These are phyloP conservation scores for Candida koratica DNA, from an alignment of 805 yeast species.

Conservation along the genomic window DNA sequence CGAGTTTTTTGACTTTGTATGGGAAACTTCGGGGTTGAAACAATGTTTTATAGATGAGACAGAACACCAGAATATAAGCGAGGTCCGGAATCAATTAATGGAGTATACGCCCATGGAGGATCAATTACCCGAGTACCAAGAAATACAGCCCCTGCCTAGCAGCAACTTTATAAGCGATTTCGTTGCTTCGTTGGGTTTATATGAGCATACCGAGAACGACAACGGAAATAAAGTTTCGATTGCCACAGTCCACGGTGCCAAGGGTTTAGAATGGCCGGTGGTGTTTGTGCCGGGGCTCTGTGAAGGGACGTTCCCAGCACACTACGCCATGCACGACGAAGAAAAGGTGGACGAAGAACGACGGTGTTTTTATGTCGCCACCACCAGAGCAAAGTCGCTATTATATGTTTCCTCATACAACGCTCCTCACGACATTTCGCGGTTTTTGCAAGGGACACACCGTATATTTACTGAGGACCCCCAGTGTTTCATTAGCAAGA, in stretches of 20 bases:
- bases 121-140: slow-evolving; percentile 15
- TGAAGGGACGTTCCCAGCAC: slow-evolving; percentile 64
- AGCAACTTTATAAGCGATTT: slow-evolving; percentile 22
- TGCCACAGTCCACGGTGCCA: slow-evolving; percentile 88
- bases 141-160: not conserved
- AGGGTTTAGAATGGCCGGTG: slow-evolving; percentile 94
- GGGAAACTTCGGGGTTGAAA: slow-evolving; percentile 26
- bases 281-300: slow-evolving; percentile 76
- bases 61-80: slow-evolving; percentile 33
- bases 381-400: slow-evolving; percentile 71
- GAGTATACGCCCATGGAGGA: slow-evolving; percentile 34
- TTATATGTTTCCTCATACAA: slow-evolving; percentile 43
- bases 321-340: slow-evolving; percentile 37
- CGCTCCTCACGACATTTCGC: slow-evolving; percentile 21
- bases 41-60: slow-evolving; percentile 25
- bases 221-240: slow-evolving; percentile 35
- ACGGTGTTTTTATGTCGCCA: slow-evolving; percentile 81
- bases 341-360: slow-evolving; percentile 66
- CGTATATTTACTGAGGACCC: slow-evolving; percentile 13
- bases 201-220: slow-evolving; percentile 22
- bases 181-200: slow-evolving; percentile 32
- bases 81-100: slow-evolving; percentile 34
- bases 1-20: slow-evolving; percentile 15
- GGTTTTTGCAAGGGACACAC: slow-evolving; percentile 22
- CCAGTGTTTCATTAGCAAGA: slow-evolving; percentile 18